Conservation (phyloP, 805 yeast species). For the Pichia insulana region DNA sequence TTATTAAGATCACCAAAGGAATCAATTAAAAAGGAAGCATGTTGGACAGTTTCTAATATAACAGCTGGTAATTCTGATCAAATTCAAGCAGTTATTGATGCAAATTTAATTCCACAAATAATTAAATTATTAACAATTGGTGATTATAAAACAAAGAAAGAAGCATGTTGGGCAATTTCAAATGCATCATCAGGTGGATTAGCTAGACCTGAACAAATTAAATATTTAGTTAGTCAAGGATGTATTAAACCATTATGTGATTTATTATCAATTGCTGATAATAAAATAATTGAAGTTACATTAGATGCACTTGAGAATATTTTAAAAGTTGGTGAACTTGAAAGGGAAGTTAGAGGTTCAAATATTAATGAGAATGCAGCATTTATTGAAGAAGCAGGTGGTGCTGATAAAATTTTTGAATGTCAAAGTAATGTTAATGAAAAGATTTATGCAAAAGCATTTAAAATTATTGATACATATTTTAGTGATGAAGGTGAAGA, state of each 20-base stretch:
- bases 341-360: conserved; percentile 66
- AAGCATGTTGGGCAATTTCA: conserved; percentile 99
- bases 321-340: conserved; percentile 88
- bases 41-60: conserved; percentile 97
- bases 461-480: conserved; percentile 80
- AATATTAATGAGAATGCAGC: conserved; percentile 79
- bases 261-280: conserved; percentile 77
- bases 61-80: conserved; percentile 96
- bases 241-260: conserved; percentile 97
- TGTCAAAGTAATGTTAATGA: conserved; percentile 90
- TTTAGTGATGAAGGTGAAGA: conserved; percentile 78
- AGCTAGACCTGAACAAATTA: conserved; percentile 83
- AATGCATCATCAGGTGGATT: conserved; percentile 96
- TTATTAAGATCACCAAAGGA: conserved; percentile 81
- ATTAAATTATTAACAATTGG: conserved; percentile 67
- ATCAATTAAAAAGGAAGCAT: conserved; percentile 90
- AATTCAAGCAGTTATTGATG: conserved; percentile 93
- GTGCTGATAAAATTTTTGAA: conserved; percentile 90
- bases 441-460: conserved; percentile 87
- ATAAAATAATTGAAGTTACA: conserved; percentile 88
- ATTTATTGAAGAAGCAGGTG: conserved; percentile 95
- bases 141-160: conserved; percentile 93
- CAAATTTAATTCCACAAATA: conserved; percentile 88
- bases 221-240: conserved; percentile 88
- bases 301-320: conserved; percentile 93